Conservation (phyloP, 345 rosid species). For the Fremontodendron californicum region DNA sequence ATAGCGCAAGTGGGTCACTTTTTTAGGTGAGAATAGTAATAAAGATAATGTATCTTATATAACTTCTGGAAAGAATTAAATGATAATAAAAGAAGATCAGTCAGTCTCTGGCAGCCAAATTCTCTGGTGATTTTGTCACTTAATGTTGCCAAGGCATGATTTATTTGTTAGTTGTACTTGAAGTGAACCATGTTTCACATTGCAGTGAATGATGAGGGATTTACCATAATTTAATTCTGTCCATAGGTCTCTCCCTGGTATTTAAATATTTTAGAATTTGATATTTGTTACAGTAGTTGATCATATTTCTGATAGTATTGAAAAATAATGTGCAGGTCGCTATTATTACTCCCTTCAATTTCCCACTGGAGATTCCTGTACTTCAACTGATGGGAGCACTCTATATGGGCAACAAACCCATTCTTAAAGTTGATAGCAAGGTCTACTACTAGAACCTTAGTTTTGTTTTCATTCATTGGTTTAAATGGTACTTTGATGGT, state of each 20-base stretch:
- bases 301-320: not conserved
- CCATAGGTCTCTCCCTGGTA: not conserved
- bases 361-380: constrained; percentile 92
- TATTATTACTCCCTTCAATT: constrained; percentile 91
- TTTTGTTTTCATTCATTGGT: not conserved
- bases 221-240: not conserved
- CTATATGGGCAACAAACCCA: constrained; percentile 96
- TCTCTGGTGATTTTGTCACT: not conserved
- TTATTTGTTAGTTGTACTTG: constrained; percentile 5
- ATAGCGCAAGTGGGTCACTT: not conserved
- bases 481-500: not conserved
- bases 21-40: not conserved
- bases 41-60: not conserved
- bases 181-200: not conserved
- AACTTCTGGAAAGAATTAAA: not conserved
- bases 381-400: constrained; percentile 98
- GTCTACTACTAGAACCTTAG: constrained; percentile 28
- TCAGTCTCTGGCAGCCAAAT: not conserved
- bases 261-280: constrained; percentile 8
- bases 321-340: constrained; percentile 60
- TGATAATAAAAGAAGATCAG: not conserved
- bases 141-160: not conserved
- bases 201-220: not conserved
- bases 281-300: not conserved
- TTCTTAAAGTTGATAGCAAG: constrained; percentile 97